These are phyloP conservation scores for Dioscorea alata DNA, from an alignment of 106 monocot species.

Conservation along the genomic window DNA sequence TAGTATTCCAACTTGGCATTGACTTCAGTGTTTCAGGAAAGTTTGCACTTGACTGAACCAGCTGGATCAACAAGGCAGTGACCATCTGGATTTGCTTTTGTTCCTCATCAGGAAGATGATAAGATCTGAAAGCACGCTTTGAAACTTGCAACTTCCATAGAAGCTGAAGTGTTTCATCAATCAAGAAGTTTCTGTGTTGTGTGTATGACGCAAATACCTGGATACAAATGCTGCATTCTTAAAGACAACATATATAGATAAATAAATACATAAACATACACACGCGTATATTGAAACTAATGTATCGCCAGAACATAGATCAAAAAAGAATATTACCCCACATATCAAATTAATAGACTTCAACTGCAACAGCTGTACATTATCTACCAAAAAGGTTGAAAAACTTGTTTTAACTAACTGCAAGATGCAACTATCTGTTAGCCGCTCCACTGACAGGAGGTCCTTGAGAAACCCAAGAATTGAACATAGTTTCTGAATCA, in stretches of 20 bases:
- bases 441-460: slow-evolving; percentile 58
- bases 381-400: slow-evolving; percentile 91
- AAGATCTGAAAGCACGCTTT: slow-evolving; percentile 75
- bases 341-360: slow-evolving; percentile 85
- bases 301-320: not conserved
- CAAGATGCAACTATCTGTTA: slow-evolving; percentile 92
- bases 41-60: slow-evolving; percentile 76
- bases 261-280: too few relatives aligned
- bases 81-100: slow-evolving; percentile 99
- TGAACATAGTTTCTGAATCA: slow-evolving; percentile 83
- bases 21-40: slow-evolving; percentile 58
- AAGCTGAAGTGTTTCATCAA: slow-evolving; percentile 92
- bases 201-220: slow-evolving; percentile 84
- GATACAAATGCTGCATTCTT: not conserved
- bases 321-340: slow-evolving; percentile 38
- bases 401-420: slow-evolving; percentile 82
- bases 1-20: slow-evolving; percentile 34
- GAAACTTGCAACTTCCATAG: slow-evolving; percentile 81
- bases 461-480: slow-evolving; percentile 81
- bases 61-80: slow-evolving; percentile 85
- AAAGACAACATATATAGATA: too few relatives aligned
- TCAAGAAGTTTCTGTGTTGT: slow-evolving; percentile 76
- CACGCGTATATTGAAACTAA: not conserved
- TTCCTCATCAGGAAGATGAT: slow-evolving; percentile 91
- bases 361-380: slow-evolving; percentile 87